Conservation (phyloP, 1,139 yeast genomes). For the Yamadazyma pseudoaaseri region DNA sequence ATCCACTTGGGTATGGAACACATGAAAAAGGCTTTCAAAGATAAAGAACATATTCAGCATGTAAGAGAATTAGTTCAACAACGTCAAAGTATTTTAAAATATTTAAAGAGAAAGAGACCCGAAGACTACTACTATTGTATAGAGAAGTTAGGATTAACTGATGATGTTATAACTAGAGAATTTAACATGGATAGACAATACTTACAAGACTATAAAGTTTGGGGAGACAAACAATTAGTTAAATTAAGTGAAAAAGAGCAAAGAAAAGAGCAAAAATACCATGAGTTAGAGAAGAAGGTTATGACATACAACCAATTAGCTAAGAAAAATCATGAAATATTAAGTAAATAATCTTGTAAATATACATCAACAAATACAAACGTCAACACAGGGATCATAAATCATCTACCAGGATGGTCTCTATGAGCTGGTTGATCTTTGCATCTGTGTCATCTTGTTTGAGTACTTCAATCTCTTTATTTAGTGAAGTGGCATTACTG, state of each 20-base stretch:
- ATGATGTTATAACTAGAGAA: slow-evolving; percentile 73
- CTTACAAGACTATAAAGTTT: slow-evolving; percentile 81
- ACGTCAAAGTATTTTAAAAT: slow-evolving; percentile 80
- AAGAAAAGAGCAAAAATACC: slow-evolving; percentile 32
- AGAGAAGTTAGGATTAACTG: slow-evolving; percentile 84
- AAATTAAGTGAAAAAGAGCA: slow-evolving; percentile 43
- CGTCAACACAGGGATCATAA: background rate
- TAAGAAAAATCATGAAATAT: slow-evolving; percentile 31
- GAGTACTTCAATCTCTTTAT: slow-evolving; percentile 29
- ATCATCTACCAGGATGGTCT: slow-evolving; percentile 10
- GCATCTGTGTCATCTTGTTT: slow-evolving; percentile 21
- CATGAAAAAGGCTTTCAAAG: slow-evolving; percentile 70
- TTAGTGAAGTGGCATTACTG: slow-evolving; percentile 21
- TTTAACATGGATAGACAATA: slow-evolving; percentile 83
- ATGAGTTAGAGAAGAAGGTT: slow-evolving; percentile 43
- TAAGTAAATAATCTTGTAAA: slow-evolving; percentile 2
- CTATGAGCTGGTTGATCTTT: slow-evolving; percentile 25
- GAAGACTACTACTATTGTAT: slow-evolving; percentile 82
- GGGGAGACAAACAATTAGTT: slow-evolving; percentile 59
- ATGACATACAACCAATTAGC: slow-evolving; percentile 41
- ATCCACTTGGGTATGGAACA: slow-evolving; percentile 80
- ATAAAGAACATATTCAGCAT: slow-evolving; percentile 63
- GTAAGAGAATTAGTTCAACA: slow-evolving; percentile 84
- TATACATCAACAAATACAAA: background rate
- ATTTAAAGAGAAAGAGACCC: slow-evolving; percentile 76